Evolutionary conservation across 2,329 filamentous ascomycete genomes (phyloP), one percentile per base, ranked within the genome.

Genomic region (Aspergillus tubingensis): DNA sequence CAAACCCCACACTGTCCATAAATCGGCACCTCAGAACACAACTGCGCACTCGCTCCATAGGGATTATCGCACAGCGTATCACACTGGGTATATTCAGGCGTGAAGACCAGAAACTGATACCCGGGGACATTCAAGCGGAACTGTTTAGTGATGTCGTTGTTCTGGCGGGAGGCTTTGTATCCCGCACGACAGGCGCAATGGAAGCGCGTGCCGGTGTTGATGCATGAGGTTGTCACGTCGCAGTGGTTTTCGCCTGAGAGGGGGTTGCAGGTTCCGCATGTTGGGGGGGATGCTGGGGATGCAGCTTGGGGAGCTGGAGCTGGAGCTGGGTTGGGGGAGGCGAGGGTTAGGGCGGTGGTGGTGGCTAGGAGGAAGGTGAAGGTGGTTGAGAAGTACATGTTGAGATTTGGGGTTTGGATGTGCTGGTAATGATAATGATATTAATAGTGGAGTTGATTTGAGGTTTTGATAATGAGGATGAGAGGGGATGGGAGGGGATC

Each of bases 201-300:
- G 73, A 77, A 78, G 21, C 68, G 62, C 5, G 65, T 67, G 53
- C 76, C 76, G 1, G 76, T 78, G 69, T 74, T 78, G 64, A 79
- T 80, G 67, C 78, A 80, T 6, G 78, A 79, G 23, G 78, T 80
- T 13, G 76, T 79, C 44, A 76, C 67, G 61, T 80, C 74, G 64
- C 78, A 80, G 60, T 66, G 62, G 64, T 79, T 79, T 53, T 75
- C 50, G 58, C 75, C 76, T 3, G 75, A 74, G 60, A 76, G 38
- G 2, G 77, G 75, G 62, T 78, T 77, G 71, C 77, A 79, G 50
- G 72, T 75, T 23, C 72, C 72, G 62, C 75, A 77, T 27, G 58
- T 64, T 10, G 71, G 67, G 2, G 62, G 60, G 5, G 65, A 30
- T 30, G 25, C 39, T 23, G 65, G 62, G 32, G 64, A 55, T 41